Evolutionary conservation across 768 basidiomycete genomes (phyloP), one percentile per base, ranked within the genome.

Genomic region (Trametes meyenii): DNA sequence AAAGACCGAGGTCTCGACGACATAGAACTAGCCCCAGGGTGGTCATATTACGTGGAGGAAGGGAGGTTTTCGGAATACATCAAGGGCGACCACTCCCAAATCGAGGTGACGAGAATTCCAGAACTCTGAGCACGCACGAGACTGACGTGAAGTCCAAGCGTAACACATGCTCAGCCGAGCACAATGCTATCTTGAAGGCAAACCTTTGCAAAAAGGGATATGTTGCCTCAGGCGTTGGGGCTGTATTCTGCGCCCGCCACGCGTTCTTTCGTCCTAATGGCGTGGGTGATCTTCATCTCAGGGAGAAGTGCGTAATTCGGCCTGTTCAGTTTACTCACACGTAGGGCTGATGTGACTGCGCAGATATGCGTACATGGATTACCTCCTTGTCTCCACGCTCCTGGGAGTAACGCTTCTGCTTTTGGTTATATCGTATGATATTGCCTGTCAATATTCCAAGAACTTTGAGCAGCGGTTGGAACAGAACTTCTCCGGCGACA

Each of bases 401-500:
- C 19, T 54, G 1, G 29, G 36, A 0, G 35, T 43, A 6, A 3
- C 43, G 1, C 21, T 43, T 17, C 3, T 21, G 5, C 43, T 44
- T 17, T 19, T 61, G 7, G 33, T 70, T 1, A 29, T 68, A 13
- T 63, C 66, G 0, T 70, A 71, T 54, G 66, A 71, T 50, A 70
- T 71, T 21, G 68, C 65, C 2, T 74, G 73, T 54, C 72, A 73
- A 24, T 76, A 69, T 64, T 68, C 13, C 40, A 62, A 63, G 36
- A 67, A 74, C 14, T 57, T 76, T 1, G 36, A 21, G 29, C 39
- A 24, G 8, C 66, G 71, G 11, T 59, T 74, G 36, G 29, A 35
- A 2, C 11, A 58, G 48, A 55, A 53, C 16, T 58, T 51, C 19
- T 51, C 51, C 0, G 42, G n/a, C 8, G n/a, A 17, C 5, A 24